These are phyloP conservation scores for Monosporozyma aerobia DNA, from an alignment of 805 yeast species.

Conservation along the genomic window DNA sequence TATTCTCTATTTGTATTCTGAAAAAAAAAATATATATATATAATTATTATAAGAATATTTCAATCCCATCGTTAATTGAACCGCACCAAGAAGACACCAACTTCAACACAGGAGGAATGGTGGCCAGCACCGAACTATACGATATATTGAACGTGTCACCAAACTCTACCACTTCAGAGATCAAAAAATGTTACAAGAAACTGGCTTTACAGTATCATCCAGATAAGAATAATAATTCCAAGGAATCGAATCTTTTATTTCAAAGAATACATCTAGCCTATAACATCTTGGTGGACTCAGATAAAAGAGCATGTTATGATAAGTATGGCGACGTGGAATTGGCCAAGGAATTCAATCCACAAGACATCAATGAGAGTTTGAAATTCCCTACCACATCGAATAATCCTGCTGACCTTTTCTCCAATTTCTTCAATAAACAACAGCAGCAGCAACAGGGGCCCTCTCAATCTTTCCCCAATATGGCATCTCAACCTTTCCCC, in stretches of 20 bases:
- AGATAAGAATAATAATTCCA: slow-evolving; percentile 77
- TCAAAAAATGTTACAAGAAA: slow-evolving; percentile 77
- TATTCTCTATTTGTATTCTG: not conserved
- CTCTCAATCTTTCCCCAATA: not conserved
- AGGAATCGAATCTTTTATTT: slow-evolving; percentile 74
- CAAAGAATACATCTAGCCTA: slow-evolving; percentile 81
- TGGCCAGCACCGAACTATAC: slow-evolving; percentile 34
- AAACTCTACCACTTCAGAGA: slow-evolving; percentile 56
- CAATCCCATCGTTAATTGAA: not conserved
- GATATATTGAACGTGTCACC: slow-evolving; percentile 67
- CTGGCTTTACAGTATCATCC: slow-evolving; percentile 83
- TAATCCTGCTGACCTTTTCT: slow-evolving; percentile 23
- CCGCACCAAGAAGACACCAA: not conserved
- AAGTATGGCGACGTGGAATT: slow-evolving; percentile 31
- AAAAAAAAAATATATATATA: too few relatives aligned
- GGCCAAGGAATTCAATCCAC: slow-evolving; percentile 3
- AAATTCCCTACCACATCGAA: not conserved
- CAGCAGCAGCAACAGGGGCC: not conserved
- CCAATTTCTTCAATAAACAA: slow-evolving; percentile 19
- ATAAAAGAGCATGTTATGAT: slow-evolving; percentile 94
- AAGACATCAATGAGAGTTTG: slow-evolving; percentile 3
- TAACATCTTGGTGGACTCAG: slow-evolving; percentile 82
- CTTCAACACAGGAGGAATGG: not conserved
- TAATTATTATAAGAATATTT: not conserved
- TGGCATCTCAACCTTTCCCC: not conserved